Base-by-base conservation (phyloP, 208 protist species). In the Leishmania tropica region DNA sequence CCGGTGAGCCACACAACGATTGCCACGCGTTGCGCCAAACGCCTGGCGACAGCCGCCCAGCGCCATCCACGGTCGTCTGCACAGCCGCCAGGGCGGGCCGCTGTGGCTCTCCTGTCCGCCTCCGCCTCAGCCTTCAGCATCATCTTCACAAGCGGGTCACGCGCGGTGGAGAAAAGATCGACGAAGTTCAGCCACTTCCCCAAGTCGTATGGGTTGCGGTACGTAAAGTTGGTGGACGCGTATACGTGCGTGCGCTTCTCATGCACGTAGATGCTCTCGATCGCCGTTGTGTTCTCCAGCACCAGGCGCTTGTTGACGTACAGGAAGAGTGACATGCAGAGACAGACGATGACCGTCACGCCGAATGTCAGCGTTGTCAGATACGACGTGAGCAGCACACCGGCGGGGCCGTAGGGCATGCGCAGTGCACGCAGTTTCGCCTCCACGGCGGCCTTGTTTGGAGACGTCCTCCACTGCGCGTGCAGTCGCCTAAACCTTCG, bases 191-290 rank as follows among this genome's bases (percentile, higher is more conserved):
- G 81, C 87, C 86, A 89, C n/a, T 75, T 42, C 0, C 94, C 93
- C 11, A 96, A 77, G 76, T 97, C 85, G 83, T 96, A 97, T 60
- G 92, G 94, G 76, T 79, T 93, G 65, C 87, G 88, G 75, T 91
- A 93, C 3, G 72, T 62, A 35, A 89, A 79, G 17, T 75, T 76
- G 19, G 84, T 86, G 51, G 72, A 35, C 62, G 76, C 60, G 80
- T 85, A 89, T 0, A 86, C 78, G 15, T 62, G 31, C 3, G 72
- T n/a, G 31, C 83, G 73, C 67, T 89, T 92, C n/a, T 91, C 71
- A 17, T 85, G 74, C 70, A 95, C 77, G 71, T 88, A 81, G 73
- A 82, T 79, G 7, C 75, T 48, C 78, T 97, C 94, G 65, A 97
- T 89, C 40, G 80, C 78, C 8, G 94, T 96, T 17, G 87, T 89